A percentile compares a stretch with the other conserved stretches of the same genome.
These are phyloP conservation scores for Tieghemostelium lacteum DNA, from an alignment of 78 protist species.

Conservation along the genomic window DNA sequence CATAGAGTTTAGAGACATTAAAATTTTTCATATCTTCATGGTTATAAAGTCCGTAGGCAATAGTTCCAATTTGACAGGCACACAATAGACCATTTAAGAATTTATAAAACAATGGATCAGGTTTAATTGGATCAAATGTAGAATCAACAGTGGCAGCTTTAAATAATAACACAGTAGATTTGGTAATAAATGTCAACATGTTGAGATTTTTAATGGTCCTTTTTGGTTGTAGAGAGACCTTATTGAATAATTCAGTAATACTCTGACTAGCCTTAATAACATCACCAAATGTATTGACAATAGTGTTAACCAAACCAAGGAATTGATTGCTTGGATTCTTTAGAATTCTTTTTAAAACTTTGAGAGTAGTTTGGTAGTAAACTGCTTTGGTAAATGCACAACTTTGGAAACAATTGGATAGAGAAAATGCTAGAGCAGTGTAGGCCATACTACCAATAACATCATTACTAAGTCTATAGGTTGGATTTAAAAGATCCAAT, in stretches of 20 bases:
- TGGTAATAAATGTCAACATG: not conserved
- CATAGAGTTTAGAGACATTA: too few relatives aligned
- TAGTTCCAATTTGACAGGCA: constrained; percentile 3
- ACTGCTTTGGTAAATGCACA: too few relatives aligned
- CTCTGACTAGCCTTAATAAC: not conserved
- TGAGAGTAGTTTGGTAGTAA: not conserved
- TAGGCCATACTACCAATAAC: not conserved
- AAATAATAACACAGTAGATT: not conserved
- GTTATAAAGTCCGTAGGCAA: constrained; percentile 3
- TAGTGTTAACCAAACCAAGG: not conserved
- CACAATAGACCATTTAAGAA: not conserved
- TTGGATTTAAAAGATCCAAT: constrained; percentile 18
- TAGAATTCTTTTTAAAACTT: not conserved
- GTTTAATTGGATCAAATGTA: not conserved
- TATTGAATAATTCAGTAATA: not conserved
- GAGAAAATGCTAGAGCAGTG: not conserved
- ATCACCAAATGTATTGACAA: not conserved
- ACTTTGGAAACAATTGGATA: too few relatives aligned
- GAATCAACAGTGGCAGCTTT: constrained; percentile 6
- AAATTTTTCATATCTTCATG: not conserved
- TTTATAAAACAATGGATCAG: not conserved
- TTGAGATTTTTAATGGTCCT: not conserved
- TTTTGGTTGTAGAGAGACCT: not conserved
- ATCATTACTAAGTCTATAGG: constrained; percentile 11
- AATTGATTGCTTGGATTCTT: not conserved